Conservation (phyloP, 2,329 filamentous ascomycete genomes). For the Proliferodiscus dingleyae region DNA sequence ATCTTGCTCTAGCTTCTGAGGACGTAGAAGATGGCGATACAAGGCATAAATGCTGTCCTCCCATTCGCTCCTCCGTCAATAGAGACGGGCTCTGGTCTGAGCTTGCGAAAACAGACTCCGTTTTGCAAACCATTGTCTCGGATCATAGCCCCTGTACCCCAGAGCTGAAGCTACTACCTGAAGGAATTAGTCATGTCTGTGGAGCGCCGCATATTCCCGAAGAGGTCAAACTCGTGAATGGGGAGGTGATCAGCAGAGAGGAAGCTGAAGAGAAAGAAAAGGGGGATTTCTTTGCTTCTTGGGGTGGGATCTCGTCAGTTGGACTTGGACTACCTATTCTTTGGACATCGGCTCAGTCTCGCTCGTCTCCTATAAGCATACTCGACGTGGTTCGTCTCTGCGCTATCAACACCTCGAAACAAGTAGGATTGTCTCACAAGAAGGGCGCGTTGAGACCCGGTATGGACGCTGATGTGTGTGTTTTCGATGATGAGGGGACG, state of each 20-base stretch:
- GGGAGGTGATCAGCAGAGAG: conserved; percentile 24
- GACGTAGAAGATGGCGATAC: conserved; percentile 64
- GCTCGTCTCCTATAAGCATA: conserved; percentile 38
- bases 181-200: conserved; percentile 43
- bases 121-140: conserved; percentile 87
- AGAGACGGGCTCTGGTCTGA: conserved; percentile 71
- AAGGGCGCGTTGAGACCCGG: conserved; percentile 81
- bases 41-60: conserved; percentile 69
- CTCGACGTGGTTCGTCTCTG: conserved; percentile 82
- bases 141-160: conserved; percentile 97
- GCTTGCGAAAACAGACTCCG: conserved; percentile 63
- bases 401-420: conserved; percentile 77
- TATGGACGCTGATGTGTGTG: conserved; percentile 84
- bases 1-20: conserved; percentile 64
- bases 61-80: conserved; percentile 61
- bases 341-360: conserved; percentile 46
- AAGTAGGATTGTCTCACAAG: conserved; percentile 75
- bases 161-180: conserved; percentile 81
- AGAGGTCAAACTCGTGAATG: conserved; percentile 23
- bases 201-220: conserved; percentile 22
- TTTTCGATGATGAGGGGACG: conserved; percentile 79
- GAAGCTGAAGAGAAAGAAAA: conserved; percentile 38
- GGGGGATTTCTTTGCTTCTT: conserved; percentile 92
- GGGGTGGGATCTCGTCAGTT: conserved; percentile 94
- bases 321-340: conserved; percentile 89